phyloP scores from a whole-genome alignment of 768 basidiomycete genomes.

The Pleurotus salmoneostramineus region DNA sequence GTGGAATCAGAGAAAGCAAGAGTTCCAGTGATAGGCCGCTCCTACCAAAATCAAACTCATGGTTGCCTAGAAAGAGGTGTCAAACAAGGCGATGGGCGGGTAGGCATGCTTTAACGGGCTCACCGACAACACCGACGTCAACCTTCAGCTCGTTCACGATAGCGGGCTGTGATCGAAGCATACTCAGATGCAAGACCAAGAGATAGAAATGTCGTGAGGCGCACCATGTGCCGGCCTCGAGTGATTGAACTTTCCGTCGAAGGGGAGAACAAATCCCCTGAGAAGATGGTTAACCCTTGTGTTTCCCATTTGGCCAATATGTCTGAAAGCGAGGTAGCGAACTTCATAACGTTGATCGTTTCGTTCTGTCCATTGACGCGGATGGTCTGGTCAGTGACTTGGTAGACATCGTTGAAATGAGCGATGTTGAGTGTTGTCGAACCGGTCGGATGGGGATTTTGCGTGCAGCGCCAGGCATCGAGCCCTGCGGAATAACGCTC shows the following conservation, averaged over 20 bases:
- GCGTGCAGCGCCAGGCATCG: not conserved
- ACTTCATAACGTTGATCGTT: slow-evolving; percentile 87
- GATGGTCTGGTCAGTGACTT: slow-evolving; percentile 72
- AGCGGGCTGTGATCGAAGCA: slow-evolving; percentile 54
- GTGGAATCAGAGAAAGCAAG: not conserved
- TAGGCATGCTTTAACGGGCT: slow-evolving; percentile 18
- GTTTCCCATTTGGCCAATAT: slow-evolving; percentile 56
- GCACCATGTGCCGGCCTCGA: slow-evolving; percentile 87
- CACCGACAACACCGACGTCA: slow-evolving; percentile 78
- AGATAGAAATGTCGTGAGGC: slow-evolving; percentile 9
- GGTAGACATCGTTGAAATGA: slow-evolving; percentile 85
- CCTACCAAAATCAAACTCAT: slow-evolving; percentile 87
- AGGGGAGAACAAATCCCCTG: slow-evolving; percentile 86
- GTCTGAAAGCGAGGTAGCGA: slow-evolving; percentile 63
- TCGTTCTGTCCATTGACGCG: slow-evolving; percentile 37
- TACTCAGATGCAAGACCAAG: not conserved
- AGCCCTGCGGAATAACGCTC: not conserved
- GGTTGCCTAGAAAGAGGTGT: slow-evolving; percentile 61
- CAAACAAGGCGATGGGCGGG: not conserved
- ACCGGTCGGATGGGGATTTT: not conserved
- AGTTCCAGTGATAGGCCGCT: not conserved
- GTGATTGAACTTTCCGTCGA: slow-evolving; percentile 86
- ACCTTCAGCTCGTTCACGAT: slow-evolving; percentile 79
- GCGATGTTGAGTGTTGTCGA: slow-evolving; percentile 29
- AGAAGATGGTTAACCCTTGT: slow-evolving; percentile 75